Evolutionary conservation across 306 rosid genomes (phyloP), one percentile per base, ranked within the genome.

Genomic region (Quercus bicolor): DNA sequence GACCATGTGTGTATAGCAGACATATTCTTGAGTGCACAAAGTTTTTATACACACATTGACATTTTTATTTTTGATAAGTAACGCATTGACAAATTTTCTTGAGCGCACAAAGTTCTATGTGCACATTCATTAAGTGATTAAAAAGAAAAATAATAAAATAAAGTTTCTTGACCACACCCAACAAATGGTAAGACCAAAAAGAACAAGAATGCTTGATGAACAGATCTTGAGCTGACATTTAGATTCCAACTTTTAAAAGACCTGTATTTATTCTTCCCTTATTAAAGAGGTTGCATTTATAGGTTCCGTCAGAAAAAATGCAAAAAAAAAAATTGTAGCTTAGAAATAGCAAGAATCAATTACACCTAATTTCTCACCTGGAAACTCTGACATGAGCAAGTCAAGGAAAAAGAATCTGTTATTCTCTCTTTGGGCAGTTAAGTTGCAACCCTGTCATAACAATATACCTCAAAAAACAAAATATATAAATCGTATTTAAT

Each of bases 351-450:
- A 65, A 74, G 53, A 72, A 75, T n/a, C 14, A 65, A 20, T 31
- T 55, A 66, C 87, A 88, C 88, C 89, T 81, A 79, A 77, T 56
- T 78, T 82, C 97, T 95, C 94, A 95, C 99, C 98, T 90, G 97
- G 89, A 82, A 84, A 86, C 74, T 90, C 97, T 69, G 85, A 79
- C 87, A 76, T 74, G 79, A 91, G 96, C 99, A 95, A 81, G 86
- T 91, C 97, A 83, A 95, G 77, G 87, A 95, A 95, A 69, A 87
- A 34, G 77, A 95, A 86, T 79, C 86, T 90, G 9, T 82, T 72
- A 31, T 59, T 85, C 73, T 91, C 96, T 80, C 94, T 95, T 76
- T 89, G 97, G 75, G 91, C 94, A 84, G 83, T 85, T 82, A 95
- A 88, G 80, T 95, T 91, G 88, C 98, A 95, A 65, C 99, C 98